Conservation (phyloP, 169 alveolate species). For the Plasmodium berghei region DNA sequence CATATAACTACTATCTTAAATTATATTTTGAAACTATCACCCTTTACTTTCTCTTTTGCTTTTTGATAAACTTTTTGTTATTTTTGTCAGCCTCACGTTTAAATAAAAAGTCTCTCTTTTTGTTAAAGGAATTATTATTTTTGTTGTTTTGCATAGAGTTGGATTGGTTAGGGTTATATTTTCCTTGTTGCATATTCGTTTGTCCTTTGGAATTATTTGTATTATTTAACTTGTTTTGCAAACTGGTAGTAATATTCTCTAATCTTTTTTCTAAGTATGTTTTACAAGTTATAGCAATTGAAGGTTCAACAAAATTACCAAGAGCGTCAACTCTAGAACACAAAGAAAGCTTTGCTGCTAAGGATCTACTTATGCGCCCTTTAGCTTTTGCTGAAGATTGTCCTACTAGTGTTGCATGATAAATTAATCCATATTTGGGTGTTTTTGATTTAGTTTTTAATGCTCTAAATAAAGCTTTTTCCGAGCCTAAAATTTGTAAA, state of each 20-base stretch:
- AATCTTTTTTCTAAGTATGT: conserved; percentile 94
- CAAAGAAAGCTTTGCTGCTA: conserved; percentile 99
- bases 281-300: conserved; percentile 94
- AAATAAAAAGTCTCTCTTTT: conserved; percentile 34
- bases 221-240: conserved; percentile 20
- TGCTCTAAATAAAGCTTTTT: conserved; percentile 99
- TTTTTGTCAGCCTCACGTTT: conserved; percentile 46
- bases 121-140: conserved; percentile 22
- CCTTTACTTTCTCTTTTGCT: conserved; percentile 70
- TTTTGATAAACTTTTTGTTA: conserved; percentile 67
- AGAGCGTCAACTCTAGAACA: conserved; percentile 99
- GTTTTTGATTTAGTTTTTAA: conserved; percentile 98
- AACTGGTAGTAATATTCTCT: conserved; percentile 52
- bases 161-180: conserved; percentile 59
- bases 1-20: not conserved
- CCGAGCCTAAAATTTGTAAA: conserved; percentile 98
- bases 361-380: conserved; percentile 98
- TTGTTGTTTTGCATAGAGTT: conserved; percentile 19
- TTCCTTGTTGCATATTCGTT: conserved; percentile 31
- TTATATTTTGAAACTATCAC: too few species aligned
- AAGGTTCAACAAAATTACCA: conserved; percentile 94
- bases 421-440: conserved; percentile 99
- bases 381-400: conserved; percentile 97
- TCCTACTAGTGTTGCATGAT: conserved; percentile 99
- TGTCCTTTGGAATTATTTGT: conserved; percentile 29